These are phyloP conservation scores for Tranzscheliella williamsii DNA, from an alignment of 1,284 basidiomycete species.

Conservation along the genomic window DNA sequence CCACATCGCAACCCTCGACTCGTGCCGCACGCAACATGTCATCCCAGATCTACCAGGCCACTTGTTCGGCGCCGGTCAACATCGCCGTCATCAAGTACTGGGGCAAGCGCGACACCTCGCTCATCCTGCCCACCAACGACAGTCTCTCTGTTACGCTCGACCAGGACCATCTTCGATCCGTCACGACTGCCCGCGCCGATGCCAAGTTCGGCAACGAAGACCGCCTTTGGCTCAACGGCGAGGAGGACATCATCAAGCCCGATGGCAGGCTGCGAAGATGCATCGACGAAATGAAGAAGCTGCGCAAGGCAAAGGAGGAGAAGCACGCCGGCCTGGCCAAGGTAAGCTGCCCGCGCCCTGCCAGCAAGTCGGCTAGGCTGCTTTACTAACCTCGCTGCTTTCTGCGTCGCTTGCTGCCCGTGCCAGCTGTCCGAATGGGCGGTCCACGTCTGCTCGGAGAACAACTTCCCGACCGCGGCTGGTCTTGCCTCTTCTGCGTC, in stretches of 20 bases:
- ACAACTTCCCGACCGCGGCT: slow-evolving; percentile 99
- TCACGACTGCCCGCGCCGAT: slow-evolving; percentile 87
- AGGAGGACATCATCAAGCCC: slow-evolving; percentile 82
- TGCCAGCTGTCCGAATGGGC: slow-evolving; percentile 48
- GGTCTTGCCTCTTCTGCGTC: slow-evolving; percentile 96
- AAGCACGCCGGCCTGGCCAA: slow-evolving; percentile 43
- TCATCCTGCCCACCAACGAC: slow-evolving; percentile 96
- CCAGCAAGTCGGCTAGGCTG: neutral
- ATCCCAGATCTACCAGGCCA: slow-evolving; percentile 74
- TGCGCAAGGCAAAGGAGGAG: slow-evolving; percentile 75
- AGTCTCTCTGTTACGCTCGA: slow-evolving; percentile 95
- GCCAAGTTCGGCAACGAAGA: slow-evolving; percentile 71
- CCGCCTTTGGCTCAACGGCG: slow-evolving; percentile 90
- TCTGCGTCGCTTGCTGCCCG: too few species aligned
- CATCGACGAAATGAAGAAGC: slow-evolving; percentile 81
- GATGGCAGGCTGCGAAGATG: slow-evolving; percentile 81
- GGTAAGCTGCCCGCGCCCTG: slow-evolving; percentile 12
- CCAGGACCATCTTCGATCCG: slow-evolving; percentile 92
- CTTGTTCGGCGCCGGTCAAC: slow-evolving; percentile 89
- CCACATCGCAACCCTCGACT: too few species aligned
- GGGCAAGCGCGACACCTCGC: slow-evolving; percentile 94
- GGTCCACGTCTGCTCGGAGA: slow-evolving; percentile 80
- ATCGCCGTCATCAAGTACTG: slow-evolving; percentile 93
- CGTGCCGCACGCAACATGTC: too few species aligned
- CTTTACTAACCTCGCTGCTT: neutral